Conservation (phyloP, 108 stramenopile species). For the Nannochloropsis salina region DNA sequence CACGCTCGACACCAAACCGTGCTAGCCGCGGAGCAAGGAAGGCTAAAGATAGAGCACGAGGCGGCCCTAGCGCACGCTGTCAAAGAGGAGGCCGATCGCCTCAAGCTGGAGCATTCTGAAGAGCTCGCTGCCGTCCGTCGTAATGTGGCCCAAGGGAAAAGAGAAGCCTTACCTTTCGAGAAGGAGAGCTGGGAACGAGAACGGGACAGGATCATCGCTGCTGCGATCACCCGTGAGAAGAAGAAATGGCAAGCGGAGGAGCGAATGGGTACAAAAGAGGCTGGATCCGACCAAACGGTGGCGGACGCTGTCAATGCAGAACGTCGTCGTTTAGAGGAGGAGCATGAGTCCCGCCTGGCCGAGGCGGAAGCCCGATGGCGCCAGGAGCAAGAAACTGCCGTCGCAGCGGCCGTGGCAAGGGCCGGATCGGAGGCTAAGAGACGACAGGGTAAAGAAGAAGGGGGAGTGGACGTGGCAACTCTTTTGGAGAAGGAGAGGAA, state of each 20-base stretch:
- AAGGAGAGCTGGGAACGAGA: background rate
- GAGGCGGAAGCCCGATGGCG: background rate
- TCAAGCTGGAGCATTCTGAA: background rate
- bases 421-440: background rate
- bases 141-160: background rate
- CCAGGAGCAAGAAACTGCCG: background rate
- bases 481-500: constrained; percentile 1
- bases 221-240: background rate
- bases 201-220: background rate
- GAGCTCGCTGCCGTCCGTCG: background rate
- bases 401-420: background rate
- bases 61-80: background rate
- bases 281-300: background rate
- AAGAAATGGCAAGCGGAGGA: background rate
- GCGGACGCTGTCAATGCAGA: background rate
- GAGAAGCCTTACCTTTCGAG: background rate
- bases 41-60: background rate
- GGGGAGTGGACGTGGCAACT: background rate
- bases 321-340: background rate
- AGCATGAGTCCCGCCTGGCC: background rate
- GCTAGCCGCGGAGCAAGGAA: background rate
- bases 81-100: background rate
- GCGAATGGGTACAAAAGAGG: background rate
- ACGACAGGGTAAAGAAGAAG: background rate
- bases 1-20: background rate